These are phyloP conservation scores for Trichoderma pleuroti DNA, from an alignment of 2,329 filamentous ascomycete genomes.

Conservation along the genomic window DNA sequence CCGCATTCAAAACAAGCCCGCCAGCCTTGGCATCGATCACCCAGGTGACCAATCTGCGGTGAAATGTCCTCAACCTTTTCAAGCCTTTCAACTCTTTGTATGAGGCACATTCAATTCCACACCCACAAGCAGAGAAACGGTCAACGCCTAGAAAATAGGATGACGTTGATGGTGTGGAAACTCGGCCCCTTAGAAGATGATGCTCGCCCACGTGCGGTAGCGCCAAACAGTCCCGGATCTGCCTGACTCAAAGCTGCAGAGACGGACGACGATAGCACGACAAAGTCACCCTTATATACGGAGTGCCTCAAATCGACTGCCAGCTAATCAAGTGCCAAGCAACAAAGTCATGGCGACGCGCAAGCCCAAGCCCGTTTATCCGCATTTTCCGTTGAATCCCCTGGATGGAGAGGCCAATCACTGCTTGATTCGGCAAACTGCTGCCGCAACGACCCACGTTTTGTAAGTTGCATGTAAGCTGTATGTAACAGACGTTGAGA, in stretches of 20 bases:
- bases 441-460: background rate
- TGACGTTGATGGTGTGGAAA: background rate
- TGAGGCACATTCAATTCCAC: background rate
- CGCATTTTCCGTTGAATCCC: background rate
- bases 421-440: background rate
- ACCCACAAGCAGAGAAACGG: background rate
- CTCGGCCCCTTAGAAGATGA: background rate
- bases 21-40: background rate
- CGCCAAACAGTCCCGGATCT: background rate
- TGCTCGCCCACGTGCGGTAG: constrained; percentile 7
- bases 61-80: background rate
- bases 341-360: background rate
- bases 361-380: background rate
- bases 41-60: background rate
- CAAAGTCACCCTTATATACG: background rate
- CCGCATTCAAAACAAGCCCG: background rate
- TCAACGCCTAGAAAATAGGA: background rate
- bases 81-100: background rate
- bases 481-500: background rate
- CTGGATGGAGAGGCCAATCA: background rate
- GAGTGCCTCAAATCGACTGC: background rate
- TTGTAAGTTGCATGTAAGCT: background rate
- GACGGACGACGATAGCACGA: background rate
- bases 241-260: background rate
- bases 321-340: background rate